These are phyloP conservation scores for Camellia lanceoleosa DNA, from an alignment of 148 eudicot species.

Conservation along the genomic window DNA sequence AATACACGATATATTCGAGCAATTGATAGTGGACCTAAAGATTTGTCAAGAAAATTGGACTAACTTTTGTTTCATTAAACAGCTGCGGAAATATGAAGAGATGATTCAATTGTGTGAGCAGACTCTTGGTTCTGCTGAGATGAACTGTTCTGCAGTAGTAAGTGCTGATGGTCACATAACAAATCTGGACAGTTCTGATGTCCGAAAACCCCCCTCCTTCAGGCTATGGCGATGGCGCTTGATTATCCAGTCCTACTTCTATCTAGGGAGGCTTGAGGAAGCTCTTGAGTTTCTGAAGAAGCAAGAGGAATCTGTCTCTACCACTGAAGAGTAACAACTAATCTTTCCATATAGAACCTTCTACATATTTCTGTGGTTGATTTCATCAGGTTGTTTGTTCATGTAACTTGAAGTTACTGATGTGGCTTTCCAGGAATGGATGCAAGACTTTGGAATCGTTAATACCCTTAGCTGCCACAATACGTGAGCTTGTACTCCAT, in stretches of 20 bases:
- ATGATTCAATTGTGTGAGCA: constrained; percentile 71
- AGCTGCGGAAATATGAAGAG: constrained; percentile 83
- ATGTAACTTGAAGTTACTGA: constrained; percentile 3
- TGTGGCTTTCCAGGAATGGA: constrained; percentile 44
- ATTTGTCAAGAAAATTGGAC: not conserved
- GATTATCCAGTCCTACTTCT: constrained; percentile 63
- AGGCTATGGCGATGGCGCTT: constrained; percentile 53
- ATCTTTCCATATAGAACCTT: constrained; percentile 1
- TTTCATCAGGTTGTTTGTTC: not conserved
- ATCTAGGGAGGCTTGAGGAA: constrained; percentile 83
- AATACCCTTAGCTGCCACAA: constrained; percentile 61
- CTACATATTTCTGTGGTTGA: not conserved
- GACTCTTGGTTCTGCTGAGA: constrained; percentile 58
- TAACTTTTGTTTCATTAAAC: constrained; percentile 26
- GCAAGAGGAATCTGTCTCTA: constrained; percentile 48
- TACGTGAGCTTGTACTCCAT: constrained; percentile 53
- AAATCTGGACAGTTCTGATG: constrained; percentile 35
- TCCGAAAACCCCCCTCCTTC: constrained; percentile 37
- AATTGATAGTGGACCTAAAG: not conserved
- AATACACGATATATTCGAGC: not conserved
- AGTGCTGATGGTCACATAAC: constrained; percentile 28
- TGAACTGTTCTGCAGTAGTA: constrained; percentile 29
- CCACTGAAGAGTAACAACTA: constrained; percentile 44
- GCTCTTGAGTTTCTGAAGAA: constrained; percentile 72
- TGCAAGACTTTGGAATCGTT: constrained; percentile 45